These are phyloP conservation scores for Phialocephala sp. DNA, from an alignment of 2,329 filamentous ascomycete species.

Conservation along the genomic window DNA sequence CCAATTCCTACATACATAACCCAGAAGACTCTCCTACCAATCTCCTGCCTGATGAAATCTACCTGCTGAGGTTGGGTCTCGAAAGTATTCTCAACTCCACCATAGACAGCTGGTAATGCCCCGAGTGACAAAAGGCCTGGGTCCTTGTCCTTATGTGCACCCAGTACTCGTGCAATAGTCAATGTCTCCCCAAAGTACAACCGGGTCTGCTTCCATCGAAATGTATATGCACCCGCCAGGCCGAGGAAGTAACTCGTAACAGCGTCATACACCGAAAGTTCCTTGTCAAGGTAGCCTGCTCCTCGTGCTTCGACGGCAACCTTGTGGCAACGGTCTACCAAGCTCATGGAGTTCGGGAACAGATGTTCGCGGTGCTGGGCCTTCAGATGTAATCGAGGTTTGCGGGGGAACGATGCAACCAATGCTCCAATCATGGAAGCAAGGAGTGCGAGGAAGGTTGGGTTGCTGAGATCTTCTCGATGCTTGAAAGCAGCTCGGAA, in stretches of 20 bases:
- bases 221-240: slow-evolving; percentile 69
- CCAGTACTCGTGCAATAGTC: slow-evolving; percentile 70
- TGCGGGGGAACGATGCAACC: slow-evolving; percentile 78
- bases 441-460: slow-evolving; percentile 71
- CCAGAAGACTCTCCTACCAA: slow-evolving; percentile 84
- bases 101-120: slow-evolving; percentile 33
- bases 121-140: slow-evolving; percentile 42
- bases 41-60: slow-evolving; percentile 74
- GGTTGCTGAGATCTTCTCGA: slow-evolving; percentile 69
- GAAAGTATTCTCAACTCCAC: slow-evolving; percentile 26
- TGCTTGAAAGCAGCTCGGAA: slow-evolving; percentile 72
- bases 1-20: slow-evolving; percentile 76
- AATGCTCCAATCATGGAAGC: slow-evolving; percentile 76
- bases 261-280: slow-evolving; percentile 64
- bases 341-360: slow-evolving; percentile 71
- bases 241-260: slow-evolving; percentile 79
- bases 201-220: slow-evolving; percentile 69
- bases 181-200: slow-evolving; percentile 77
- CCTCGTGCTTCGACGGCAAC: slow-evolving; percentile 73
- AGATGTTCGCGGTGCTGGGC: slow-evolving; percentile 66
- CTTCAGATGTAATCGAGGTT: slow-evolving; percentile 72
- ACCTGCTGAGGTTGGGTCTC: slow-evolving; percentile 42
- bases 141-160: slow-evolving; percentile 62
- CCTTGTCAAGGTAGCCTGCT: slow-evolving; percentile 58
- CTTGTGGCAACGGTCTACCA: slow-evolving; percentile 74